phyloP scores from a whole-genome alignment of 176 grass and related monocot species.

The Carex parvula region DNA sequence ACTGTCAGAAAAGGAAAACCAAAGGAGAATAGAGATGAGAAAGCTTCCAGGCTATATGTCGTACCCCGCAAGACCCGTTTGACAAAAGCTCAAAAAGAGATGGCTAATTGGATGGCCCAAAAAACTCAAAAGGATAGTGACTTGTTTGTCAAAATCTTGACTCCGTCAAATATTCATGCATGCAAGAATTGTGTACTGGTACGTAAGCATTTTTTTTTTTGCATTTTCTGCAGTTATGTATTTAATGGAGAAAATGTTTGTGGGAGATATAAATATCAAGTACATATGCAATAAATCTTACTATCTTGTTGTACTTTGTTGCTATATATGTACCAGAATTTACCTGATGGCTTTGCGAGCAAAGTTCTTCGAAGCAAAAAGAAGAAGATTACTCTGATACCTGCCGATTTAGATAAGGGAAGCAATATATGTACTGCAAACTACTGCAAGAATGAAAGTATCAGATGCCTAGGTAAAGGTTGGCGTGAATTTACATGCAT shows the following conservation, averaged over 20 bases:
- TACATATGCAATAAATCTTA: neutral
- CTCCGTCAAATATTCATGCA: neutral
- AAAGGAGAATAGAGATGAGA: neutral
- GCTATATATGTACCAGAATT: neutral
- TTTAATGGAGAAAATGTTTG: too few species aligned
- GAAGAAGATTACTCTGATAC: neutral
- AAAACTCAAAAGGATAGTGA: neutral
- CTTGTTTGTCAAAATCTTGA: neutral
- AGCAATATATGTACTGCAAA: constrained; percentile 8
- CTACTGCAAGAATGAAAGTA: neutral
- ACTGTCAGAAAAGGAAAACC: neutral
- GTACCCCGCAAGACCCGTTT: neutral
- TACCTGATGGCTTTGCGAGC: constrained; percentile 23
- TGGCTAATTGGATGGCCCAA: neutral
- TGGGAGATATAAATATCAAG: neutral
- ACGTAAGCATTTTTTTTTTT: neutral
- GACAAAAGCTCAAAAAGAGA: neutral
- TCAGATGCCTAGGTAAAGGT: neutral
- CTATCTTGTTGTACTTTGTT: neutral
- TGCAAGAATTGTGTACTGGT: neutral
- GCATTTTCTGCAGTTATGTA: too few species aligned
- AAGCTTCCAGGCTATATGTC: neutral
- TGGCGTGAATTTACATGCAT: constrained; percentile 16
- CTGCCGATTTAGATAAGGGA: neutral
- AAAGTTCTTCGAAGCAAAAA: constrained; percentile 11